Base-by-base conservation (phyloP, 108 stramenopile species). In the Nitzschia sp. region DNA sequence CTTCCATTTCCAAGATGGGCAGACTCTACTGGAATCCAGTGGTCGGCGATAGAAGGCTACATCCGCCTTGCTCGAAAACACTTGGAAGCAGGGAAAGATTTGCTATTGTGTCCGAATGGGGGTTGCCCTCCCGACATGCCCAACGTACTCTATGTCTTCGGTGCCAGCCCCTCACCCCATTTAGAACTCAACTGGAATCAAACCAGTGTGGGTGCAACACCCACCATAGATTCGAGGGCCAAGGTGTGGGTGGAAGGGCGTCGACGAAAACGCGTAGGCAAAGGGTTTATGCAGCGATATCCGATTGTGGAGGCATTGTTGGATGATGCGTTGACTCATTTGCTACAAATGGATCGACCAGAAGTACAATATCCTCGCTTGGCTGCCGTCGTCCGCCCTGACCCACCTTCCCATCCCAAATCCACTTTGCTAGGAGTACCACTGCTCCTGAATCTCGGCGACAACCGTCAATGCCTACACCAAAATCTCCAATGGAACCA, bases 231-330 rank as follows among this genome's bases (percentile, higher is more conserved):
- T 34, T 1, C 29, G 29, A 34, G 29, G 3, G 29, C 29, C 29
- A 34, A 34, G 5, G 53, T 54, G 21, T 54, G 53, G 53, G 53
- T 54, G 11, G 53, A 54, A 24, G 53, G 53, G 11, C 53, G 53
- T 22, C 53, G 53, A 24, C 53, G 53, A 17, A 54, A 54, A 6
- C 22, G 19, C 21, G 53, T 54, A 9, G 53, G 53, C 19, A 12
- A 12, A 54, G 53, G 53, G 19, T 54, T 54, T 9, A 12, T 12
- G 21, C 19, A 54, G 11, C 53, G 53, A 54, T 54, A 54, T 54
- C 53, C 53, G 8, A 54, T 54, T 21, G 22, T 54, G 17, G 53
- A 54, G 24, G 53, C 19, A 54, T 24, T 54, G 21, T 22, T 54
- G 53, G 20, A 54, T 6, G 21, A 24, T 22, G 3, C 53, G 2